Base-by-base conservation (phyloP, 2,329 filamentous ascomycete genomes). In the Coccinonectria pachysandricola region DNA sequence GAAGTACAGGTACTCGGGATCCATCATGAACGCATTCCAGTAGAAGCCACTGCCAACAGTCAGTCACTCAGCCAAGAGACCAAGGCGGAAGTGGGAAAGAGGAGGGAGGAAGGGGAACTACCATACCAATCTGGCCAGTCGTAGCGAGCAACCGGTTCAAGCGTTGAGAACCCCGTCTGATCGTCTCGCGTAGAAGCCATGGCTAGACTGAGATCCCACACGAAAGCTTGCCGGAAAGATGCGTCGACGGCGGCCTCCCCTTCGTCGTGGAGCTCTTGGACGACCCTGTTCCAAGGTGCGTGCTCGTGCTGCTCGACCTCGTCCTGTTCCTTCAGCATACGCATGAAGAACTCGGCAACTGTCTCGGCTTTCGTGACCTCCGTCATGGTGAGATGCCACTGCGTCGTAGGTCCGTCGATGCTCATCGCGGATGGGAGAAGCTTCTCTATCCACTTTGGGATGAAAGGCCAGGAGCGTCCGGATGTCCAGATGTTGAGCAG, bases 71-170 rank as follows among this genome's bases (percentile, higher is more conserved):
- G 7, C n/a, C 10, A 14, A 9, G 6, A 3, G 9, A 4, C 8
- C 6, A 12, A 9, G 4, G 8, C 9, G 4, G 13, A 9, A 2
- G 12, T 21, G 12, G 14, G 5, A 3, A 7, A 20, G 5, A 12
- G 11, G 3, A 6, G 37, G n/a, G n/a, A n/a, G n/a, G n/a, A n/a
- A n/a, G n/a, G n/a, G n/a, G n/a, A n/a, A n/a, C n/a, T n/a, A n/a
- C n/a, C 52, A 48, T 36, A 57, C 54, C 50, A 52, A 22, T 58
- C 55, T 15, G 53, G 38, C 55, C 54, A 58, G 42, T 57, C 53
- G 22, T 53, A 48, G 5, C 55, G 40, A 12, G 41, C 39, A 7
- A 54, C 31, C 2, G 52, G 47, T 17, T 52, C 41, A 19, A 58
- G 30, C 5, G 25, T 27, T 18, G 38, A 30, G 19, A 46, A 48